phyloP scores from a whole-genome alignment of 495 filamentous ascomycete species.

The Penicillium alfredii region DNA sequence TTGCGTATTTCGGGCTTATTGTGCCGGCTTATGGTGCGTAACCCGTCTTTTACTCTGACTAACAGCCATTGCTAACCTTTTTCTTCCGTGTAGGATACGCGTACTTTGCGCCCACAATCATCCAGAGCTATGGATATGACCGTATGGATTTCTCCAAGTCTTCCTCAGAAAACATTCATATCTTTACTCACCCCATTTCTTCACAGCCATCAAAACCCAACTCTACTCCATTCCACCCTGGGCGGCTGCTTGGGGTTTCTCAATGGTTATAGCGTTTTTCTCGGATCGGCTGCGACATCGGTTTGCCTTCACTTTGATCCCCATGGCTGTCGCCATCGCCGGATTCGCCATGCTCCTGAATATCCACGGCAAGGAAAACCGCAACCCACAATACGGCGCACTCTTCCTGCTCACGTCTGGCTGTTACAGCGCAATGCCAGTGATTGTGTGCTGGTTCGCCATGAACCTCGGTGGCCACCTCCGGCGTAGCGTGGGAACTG shows the following conservation, averaged over 20 bases:
- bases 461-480: constrained; percentile 91
- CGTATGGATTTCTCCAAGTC: constrained; percentile 19
- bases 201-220: constrained; percentile 62
- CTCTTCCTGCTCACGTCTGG: constrained; percentile 65
- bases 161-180: too few relatives aligned
- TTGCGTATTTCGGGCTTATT: constrained; percentile 81
- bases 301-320: constrained; percentile 64
- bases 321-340: constrained; percentile 57
- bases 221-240: constrained; percentile 81
- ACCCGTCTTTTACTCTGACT: constrained; percentile 13
- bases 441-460: constrained; percentile 88
- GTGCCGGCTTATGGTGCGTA: constrained; percentile 74
- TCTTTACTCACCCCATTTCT: constrained; percentile 16
- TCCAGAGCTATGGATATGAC: constrained; percentile 58
- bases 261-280: constrained; percentile 62
- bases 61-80: constrained; percentile 8
- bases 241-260: constrained; percentile 70
- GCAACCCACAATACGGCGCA: constrained; percentile 60
- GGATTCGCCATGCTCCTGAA: constrained; percentile 70
- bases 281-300: constrained; percentile 68
- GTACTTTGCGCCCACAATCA: constrained; percentile 75
- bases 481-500: constrained; percentile 72
- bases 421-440: constrained; percentile 68
- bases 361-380: constrained; percentile 51
- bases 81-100: constrained; percentile 45